These are phyloP conservation scores for Arachnomyces sp. DNA, from an alignment of 2,329 filamentous ascomycete genomes.

Conservation along the genomic window DNA sequence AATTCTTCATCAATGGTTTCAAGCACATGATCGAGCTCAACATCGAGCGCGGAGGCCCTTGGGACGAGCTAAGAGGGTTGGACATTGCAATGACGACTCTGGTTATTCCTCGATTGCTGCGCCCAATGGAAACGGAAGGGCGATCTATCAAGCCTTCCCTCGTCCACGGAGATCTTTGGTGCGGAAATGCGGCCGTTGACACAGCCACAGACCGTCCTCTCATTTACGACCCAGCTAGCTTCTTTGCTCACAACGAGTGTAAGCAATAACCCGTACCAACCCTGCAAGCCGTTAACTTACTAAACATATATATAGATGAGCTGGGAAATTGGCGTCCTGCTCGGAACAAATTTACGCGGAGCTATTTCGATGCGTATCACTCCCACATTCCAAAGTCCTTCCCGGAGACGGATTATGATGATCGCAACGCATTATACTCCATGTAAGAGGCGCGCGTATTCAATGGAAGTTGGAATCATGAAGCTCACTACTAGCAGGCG, in stretches of 20 bases:
- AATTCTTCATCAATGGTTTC: conserved; percentile 13
- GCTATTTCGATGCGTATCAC: conserved; percentile 15
- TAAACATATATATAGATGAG: conserved; percentile 8
- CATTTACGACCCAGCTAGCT: conserved; percentile 13
- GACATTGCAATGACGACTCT: conserved; percentile 14
- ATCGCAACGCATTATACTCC: conserved; percentile 20
- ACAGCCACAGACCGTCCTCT: conserved; percentile 10
- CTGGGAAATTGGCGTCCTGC: conserved; percentile 13
- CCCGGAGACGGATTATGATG: conserved; percentile 20
- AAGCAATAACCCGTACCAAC: conserved; percentile 1
- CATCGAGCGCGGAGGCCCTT: conserved; percentile 8
- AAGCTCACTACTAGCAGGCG: conserved; percentile 3
- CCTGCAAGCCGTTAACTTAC: conserved; percentile 1
- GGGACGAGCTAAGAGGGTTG: conserved; percentile 10
- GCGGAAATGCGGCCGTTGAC: conserved; percentile 23
- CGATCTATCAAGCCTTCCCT: conserved; percentile 19
- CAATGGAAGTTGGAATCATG: not conserved
- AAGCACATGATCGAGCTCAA: conserved; percentile 9
- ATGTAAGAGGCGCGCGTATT: conserved; percentile 12
- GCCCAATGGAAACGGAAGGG: conserved; percentile 24
- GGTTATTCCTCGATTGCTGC: conserved; percentile 27
- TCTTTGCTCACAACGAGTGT: conserved; percentile 22
- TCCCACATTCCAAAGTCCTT: conserved; percentile 12
- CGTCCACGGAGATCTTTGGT: conserved; percentile 26
- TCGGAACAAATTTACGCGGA: conserved; percentile 9